Evolutionary conservation across 805 yeast genomes (phyloP).

Genomic region (Starmerella apicola): DNA sequence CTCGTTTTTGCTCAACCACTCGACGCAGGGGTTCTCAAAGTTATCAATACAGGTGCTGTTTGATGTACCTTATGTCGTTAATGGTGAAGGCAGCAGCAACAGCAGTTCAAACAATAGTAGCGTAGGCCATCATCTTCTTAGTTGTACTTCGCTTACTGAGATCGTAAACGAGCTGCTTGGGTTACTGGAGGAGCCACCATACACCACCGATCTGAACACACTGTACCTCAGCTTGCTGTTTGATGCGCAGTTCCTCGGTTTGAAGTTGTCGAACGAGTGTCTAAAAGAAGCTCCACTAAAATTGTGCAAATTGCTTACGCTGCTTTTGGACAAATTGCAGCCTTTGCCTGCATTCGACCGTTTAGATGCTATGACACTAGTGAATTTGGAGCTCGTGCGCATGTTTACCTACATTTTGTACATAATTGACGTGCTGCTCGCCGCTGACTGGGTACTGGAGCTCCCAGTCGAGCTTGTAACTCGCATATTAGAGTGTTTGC

Average conservation of each 20-base stretch:
- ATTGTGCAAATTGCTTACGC: slow-evolving; percentile 1
- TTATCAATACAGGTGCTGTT: slow-evolving; percentile 10
- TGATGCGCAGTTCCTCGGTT: slow-evolving; percentile 2
- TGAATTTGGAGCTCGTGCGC: slow-evolving; percentile 1
- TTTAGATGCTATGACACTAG: slow-evolving; percentile 1
- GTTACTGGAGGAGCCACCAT: not conserved
- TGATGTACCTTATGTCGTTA: not conserved
- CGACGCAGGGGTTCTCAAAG: slow-evolving; percentile 8
- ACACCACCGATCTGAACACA: slow-evolving; percentile 1
- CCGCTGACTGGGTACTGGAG: slow-evolving; percentile 3
- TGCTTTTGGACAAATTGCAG: slow-evolving; percentile 3
- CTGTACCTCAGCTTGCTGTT: slow-evolving; percentile 12
- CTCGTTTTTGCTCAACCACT: slow-evolving; percentile 8
- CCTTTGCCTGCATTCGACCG: slow-evolving; percentile 11
- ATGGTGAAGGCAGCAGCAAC: no score
- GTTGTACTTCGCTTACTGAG: not conserved
- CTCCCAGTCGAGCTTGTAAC: slow-evolving; percentile 10
- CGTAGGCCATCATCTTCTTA: slow-evolving; percentile 10
- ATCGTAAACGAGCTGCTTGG: slow-evolving; percentile 1
- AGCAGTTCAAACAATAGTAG: not conserved
- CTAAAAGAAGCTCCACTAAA: not conserved
- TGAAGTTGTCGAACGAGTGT: not conserved
- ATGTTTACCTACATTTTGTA: slow-evolving; percentile 9
- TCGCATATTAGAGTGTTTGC: slow-evolving; percentile 6
- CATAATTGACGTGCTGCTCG: slow-evolving; percentile 11